Conservation (phyloP, 1,139 yeast genomes). For the Debaryomyces sp. region DNA sequence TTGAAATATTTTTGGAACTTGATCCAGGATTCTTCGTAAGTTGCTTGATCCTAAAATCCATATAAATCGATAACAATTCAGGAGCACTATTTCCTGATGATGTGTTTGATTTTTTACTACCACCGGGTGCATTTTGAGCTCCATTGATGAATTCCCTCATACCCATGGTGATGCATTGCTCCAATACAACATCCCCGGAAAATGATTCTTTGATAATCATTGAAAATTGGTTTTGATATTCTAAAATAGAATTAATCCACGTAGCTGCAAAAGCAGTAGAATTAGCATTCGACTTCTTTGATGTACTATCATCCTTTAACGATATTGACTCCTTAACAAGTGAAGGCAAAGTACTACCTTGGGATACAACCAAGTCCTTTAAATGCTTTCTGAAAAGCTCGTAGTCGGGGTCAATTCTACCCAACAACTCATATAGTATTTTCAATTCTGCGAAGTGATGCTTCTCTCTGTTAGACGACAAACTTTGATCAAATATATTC, state of each 20-base stretch:
- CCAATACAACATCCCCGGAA: conserved; percentile 49
- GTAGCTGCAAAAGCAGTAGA: conserved; percentile 59
- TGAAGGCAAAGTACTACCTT: conserved; percentile 36
- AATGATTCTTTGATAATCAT: conserved; percentile 51
- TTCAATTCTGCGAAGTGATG: conserved; percentile 30
- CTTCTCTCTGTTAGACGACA: conserved; percentile 11
- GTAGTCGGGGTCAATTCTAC: conserved; percentile 56
- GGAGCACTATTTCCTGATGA: conserved; percentile 54
- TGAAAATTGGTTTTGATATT: conserved; percentile 56
- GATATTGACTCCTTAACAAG: conserved; percentile 26
- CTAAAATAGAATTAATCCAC: conserved; percentile 69
- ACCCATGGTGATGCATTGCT: conserved; percentile 60
- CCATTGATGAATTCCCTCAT: conserved; percentile 65
- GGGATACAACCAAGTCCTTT: conserved; percentile 47
- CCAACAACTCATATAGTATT: conserved; percentile 52
- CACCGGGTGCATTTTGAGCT: conserved; percentile 11
- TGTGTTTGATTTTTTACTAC: conserved; percentile 19
- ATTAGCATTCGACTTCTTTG: conserved; percentile 36
- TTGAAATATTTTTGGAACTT: conserved; percentile 13
- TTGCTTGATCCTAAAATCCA: conserved; percentile 73
- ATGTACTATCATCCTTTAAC: conserved; percentile 13
- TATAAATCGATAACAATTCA: conserved; percentile 72
- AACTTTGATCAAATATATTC: conserved; percentile 20
- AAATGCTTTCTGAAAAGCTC: conserved; percentile 54
- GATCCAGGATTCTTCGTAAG: conserved; percentile 39